Base-by-base conservation (phyloP, 306 rosid genomes). In the Clitoria ternatea region DNA sequence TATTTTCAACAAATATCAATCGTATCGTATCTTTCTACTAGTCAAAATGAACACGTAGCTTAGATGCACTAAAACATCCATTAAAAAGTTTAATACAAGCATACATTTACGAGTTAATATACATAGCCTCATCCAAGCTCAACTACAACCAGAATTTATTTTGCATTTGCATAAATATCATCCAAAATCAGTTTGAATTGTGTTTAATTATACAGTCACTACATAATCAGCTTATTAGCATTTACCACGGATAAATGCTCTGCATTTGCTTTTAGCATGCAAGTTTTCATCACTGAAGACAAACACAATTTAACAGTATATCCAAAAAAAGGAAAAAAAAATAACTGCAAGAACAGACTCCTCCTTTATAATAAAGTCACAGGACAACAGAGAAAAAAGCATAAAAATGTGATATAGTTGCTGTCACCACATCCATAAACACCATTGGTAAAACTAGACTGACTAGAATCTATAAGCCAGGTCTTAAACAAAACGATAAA, bases 361-460 rank as follows among this genome's bases (percentile, higher is more conserved):
- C 79, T 56, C 55, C 13, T 56, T 47, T 53, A 39, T 47, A 72
- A 57, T 30, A 19, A 47, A 81, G 68, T 69, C 63, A 55, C 52
- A 24, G 66, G 72, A 54, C 39, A 52, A 37, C 14, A 27, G 2
- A 22, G 9, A 40, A 33, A 65, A 55, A 18, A n/a, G n/a, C 29
- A n/a, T 18, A 39, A 70, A 66, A 69, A 14, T 67, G 49, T 73
- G 47, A 79, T 37, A 57, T 61, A 78, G 72, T 63, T 55, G 66
- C 6, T 30, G 53, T 74, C 75, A 68, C 47, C 71, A 78, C 72
- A 86, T 35, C 79, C 81, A 79, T 48, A 77, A 81, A 79, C 77
- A 74, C 59, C 79, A 72, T 66, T 37, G 70, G 40, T 50, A 73
- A 26, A 17, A 70, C 74, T 65, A 35, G 53, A 35, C 53, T 35